Conservation (phyloP, 345 rosid genomes). For the Dimocarpus longan region DNA sequence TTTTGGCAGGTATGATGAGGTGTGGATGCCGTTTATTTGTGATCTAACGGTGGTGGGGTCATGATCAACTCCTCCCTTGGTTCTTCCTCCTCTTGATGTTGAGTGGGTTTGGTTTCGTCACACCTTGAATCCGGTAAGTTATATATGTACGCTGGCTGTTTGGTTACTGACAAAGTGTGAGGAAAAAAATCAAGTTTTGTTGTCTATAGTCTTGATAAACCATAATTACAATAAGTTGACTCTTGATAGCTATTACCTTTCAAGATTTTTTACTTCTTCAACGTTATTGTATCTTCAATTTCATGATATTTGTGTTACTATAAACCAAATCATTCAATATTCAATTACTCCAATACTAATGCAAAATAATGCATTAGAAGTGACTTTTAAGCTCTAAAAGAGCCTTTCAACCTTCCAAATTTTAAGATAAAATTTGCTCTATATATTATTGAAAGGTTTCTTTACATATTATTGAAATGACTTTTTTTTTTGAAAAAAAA, state of each 20-base stretch:
- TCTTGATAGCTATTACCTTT: neutral
- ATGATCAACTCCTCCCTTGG: slow-evolving; percentile 49
- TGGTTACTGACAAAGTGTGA: slow-evolving; percentile 32
- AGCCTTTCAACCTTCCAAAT: too few species aligned
- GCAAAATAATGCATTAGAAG: too few species aligned
- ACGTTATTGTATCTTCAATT: neutral
- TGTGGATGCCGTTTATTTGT: slow-evolving; percentile 94
- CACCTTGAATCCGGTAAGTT: slow-evolving; percentile 74
- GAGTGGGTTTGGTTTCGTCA: slow-evolving; percentile 99
- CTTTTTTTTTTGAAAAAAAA: too few species aligned
- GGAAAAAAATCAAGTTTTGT: neutral
- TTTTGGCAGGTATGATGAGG: slow-evolving; percentile 71
- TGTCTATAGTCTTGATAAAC: too few species aligned
- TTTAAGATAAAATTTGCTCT: too few species aligned
- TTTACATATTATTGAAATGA: too few species aligned
- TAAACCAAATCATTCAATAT: too few species aligned
- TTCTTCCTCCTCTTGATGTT: slow-evolving; percentile 86
- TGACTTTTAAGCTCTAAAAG: too few species aligned
- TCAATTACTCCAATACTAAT: too few species aligned
- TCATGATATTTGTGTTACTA: neutral
- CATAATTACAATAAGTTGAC: neutral
- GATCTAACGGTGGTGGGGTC: slow-evolving; percentile 66
- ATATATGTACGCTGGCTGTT: slow-evolving; percentile 17
- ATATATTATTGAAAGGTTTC: too few species aligned
- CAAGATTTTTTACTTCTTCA: neutral